Percentiles rank a stretch among this genome's conserved stretches.
Evolutionary conservation across 164 flowering plant species (phyloP).

Genomic region (Platanus orientalis): DNA sequence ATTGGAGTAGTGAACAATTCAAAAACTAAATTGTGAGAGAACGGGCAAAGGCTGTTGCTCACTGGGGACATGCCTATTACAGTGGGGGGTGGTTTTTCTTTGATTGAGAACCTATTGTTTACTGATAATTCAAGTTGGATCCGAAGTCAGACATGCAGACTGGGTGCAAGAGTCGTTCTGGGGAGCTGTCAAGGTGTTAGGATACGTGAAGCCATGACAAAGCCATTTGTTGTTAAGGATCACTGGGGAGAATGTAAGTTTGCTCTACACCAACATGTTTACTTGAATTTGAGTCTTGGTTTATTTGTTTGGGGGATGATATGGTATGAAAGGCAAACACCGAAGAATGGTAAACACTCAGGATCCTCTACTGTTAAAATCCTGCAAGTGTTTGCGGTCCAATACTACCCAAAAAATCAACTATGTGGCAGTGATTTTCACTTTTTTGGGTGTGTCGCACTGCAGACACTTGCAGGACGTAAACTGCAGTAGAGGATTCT

Average conservation of each 20-base stretch:
- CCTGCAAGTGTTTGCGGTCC: too few relatives aligned
- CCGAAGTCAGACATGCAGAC: conserved; percentile 51
- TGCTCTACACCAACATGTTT: not conserved
- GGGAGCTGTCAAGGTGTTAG: conserved; percentile 29
- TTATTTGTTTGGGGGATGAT: too few relatives aligned
- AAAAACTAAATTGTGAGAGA: conserved; percentile 55
- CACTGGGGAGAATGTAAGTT: conserved; percentile 69
- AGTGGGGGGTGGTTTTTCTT: conserved; percentile 47
- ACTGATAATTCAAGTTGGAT: conserved; percentile 68
- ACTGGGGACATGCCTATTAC: conserved; percentile 37
- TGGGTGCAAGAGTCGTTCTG: conserved; percentile 52
- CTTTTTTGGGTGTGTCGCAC: too few relatives aligned
- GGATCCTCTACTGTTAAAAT: too few relatives aligned
- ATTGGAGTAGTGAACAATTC: conserved; percentile 57
- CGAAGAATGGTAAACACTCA: too few relatives aligned
- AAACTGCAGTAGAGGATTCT: too few relatives aligned
- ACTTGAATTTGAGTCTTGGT: too few relatives aligned
- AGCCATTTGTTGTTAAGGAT: conserved; percentile 61
- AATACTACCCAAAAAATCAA: too few relatives aligned
- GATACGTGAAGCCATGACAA: conserved; percentile 62
- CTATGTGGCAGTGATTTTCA: too few relatives aligned
- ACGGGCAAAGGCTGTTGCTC: conserved; percentile 56
- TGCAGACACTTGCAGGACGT: too few relatives aligned
- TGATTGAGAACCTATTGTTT: conserved; percentile 46
- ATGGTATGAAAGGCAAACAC: too few relatives aligned